Evolutionary conservation across 1,284 basidiomycete species (phyloP), one percentile per base, ranked within the genome.

Genomic region (Melampsora americana): DNA sequence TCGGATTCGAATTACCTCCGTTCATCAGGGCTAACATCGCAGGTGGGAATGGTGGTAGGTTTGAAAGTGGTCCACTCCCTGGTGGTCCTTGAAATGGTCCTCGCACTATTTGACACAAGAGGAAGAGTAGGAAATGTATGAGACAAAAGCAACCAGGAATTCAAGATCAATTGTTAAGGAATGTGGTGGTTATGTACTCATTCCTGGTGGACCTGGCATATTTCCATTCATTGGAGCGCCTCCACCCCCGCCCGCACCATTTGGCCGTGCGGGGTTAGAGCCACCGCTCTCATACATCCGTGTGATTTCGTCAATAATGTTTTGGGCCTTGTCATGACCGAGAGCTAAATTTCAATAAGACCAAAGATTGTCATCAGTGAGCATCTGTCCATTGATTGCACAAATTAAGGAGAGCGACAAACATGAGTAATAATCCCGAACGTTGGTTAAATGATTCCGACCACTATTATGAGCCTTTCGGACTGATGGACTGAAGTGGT

Each of bases 401-500:
- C 23, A 39, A 39, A 12, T 61, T 18, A 72, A 30, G 62, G 30
- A 42, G 61, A 16, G 1, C n/a, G 14, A 82, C 90, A 78, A 79
- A 93, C 92, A 93, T 39, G 93, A 92, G 84, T 98, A 99, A 84
- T 98, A 99, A 81, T 99, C 95, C 79, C 93, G 87, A 78, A 99
- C 95, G 82, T 99, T 99, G 68, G 92, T 87, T 59, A 98, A 87
- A 83, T 99, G 95, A 84, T 99, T 99, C 77, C 95, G 87, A 78
- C 95, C 95, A 79, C 90, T 93, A 85, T 98, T 98, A 84, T 99
- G 95, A 65, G 95, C 95, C 84, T 97, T 97, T 79, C 95, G 91
- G 46, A 98, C 95, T 92, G 83, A 74, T 66, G 72, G 70, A 35
- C 44, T 69, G 12, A 50, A 42, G 7, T 39, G 32, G n/a, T 28